These are phyloP conservation scores for Cryptococcus sp. DNA, from an alignment of 1,284 basidiomycete species.

Conservation along the genomic window DNA sequence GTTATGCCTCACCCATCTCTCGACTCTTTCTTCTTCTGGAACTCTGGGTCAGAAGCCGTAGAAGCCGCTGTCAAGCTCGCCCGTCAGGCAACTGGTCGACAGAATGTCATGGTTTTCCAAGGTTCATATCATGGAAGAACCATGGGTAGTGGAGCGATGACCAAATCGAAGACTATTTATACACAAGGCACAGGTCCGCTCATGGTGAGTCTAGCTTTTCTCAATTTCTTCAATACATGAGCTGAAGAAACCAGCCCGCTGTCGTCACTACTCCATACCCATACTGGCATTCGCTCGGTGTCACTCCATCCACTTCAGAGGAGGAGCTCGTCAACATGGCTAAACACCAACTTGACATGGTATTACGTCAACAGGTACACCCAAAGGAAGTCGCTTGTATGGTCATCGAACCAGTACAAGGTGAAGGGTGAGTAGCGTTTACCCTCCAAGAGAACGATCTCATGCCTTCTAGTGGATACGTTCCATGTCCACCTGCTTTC, in stretches of 20 bases:
- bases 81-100: slow-evolving; percentile 66
- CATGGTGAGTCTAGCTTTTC: slow-evolving; percentile 57
- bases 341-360: slow-evolving; percentile 75
- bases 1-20: slow-evolving; percentile 40
- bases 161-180: slow-evolving; percentile 81
- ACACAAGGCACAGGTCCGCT: slow-evolving; percentile 66
- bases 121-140: slow-evolving; percentile 84
- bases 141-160: slow-evolving; percentile 82
- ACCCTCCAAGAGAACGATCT: neutral
- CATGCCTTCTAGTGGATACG: slow-evolving; percentile 61
- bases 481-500: slow-evolving; percentile 77
- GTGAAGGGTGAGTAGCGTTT: slow-evolving; percentile 58
- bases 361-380: slow-evolving; percentile 77
- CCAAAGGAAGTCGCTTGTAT: slow-evolving; percentile 87
- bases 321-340: slow-evolving; percentile 64
- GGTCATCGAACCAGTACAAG: slow-evolving; percentile 85
- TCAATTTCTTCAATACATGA: neutral
- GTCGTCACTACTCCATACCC: slow-evolving; percentile 80
- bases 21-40: slow-evolving; percentile 89
- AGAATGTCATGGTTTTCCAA: slow-evolving; percentile 88
- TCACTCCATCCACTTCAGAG: slow-evolving; percentile 60
- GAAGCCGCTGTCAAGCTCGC: slow-evolving; percentile 53
- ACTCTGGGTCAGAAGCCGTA: slow-evolving; percentile 57
- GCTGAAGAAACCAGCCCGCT: slow-evolving; percentile 50
- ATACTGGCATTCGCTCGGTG: slow-evolving; percentile 83